A percentile compares a stretch with the other conserved stretches of the same genome.
Evolutionary conservation across 2,329 filamentous ascomycete genomes (phyloP).

Genomic region (Aspergillus hiratsukae): DNA sequence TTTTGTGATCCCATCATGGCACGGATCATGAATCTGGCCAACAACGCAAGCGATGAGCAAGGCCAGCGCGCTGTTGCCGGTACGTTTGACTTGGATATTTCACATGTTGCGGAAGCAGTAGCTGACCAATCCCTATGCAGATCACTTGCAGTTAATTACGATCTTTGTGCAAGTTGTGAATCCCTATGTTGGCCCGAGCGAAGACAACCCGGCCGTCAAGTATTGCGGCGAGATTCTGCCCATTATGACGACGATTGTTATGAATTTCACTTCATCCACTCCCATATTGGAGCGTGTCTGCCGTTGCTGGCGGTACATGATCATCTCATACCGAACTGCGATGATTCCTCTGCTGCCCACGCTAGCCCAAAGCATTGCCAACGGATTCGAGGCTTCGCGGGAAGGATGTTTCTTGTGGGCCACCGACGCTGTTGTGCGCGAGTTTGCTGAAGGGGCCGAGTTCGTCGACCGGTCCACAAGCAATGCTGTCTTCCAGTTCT

Average conservation of each 20-base stretch:
- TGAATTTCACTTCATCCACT: slow-evolving; percentile 78
- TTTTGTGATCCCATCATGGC: slow-evolving; percentile 90
- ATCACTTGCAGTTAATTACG: slow-evolving; percentile 88
- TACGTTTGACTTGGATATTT: slow-evolving; percentile 31
- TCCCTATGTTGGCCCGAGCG: slow-evolving; percentile 65
- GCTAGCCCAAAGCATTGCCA: slow-evolving; percentile 82
- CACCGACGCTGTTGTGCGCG: slow-evolving; percentile 86
- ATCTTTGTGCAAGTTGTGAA: slow-evolving; percentile 77
- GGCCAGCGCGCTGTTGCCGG: slow-evolving; percentile 81
- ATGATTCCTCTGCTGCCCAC: slow-evolving; percentile 79
- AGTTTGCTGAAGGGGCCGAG: slow-evolving; percentile 88
- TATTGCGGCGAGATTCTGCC: slow-evolving; percentile 96
- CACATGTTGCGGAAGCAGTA: not conserved
- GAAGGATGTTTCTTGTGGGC: slow-evolving; percentile 99
- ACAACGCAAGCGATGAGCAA: slow-evolving; percentile 75
- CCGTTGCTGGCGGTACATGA: slow-evolving; percentile 93
- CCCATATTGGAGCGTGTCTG: slow-evolving; percentile 93
- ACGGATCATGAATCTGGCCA: slow-evolving; percentile 79
- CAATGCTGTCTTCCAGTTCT: slow-evolving; percentile 87
- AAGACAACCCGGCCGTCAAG: slow-evolving; percentile 85
- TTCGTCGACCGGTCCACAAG: slow-evolving; percentile 77
- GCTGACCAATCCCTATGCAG: slow-evolving; percentile 39
- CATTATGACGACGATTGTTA: slow-evolving; percentile 76
- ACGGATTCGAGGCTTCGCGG: slow-evolving; percentile 76
- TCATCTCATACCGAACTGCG: slow-evolving; percentile 87